Percentiles rank a stretch among this genome's conserved stretches.
Conservation (phyloP, 2,329 filamentous ascomycete genomes). For the Colletotrichum tabaci region DNA sequence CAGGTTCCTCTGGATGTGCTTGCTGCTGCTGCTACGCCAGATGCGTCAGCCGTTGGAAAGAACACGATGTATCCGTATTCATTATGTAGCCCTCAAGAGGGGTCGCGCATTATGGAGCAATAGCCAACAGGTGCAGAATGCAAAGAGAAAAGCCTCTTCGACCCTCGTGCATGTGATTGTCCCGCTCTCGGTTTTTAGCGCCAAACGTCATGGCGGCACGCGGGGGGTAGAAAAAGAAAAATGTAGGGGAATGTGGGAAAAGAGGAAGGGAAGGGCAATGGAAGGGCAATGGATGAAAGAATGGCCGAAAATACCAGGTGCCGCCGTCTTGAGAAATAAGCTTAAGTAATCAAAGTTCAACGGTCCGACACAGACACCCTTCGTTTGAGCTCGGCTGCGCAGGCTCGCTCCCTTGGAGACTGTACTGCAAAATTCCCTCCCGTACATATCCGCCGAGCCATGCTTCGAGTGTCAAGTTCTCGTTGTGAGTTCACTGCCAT, state of each 20-base stretch:
- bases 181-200: conserved; percentile 17
- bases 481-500: too few species aligned
- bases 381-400: neutral
- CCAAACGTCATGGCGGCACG: conserved; percentile 35
- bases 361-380: neutral
- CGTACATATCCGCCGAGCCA: neutral
- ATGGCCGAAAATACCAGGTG: conserved; percentile 28
- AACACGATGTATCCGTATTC: neutral
- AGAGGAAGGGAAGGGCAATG: conserved; percentile 4
- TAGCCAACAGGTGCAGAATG: neutral
- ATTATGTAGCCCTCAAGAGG: too few species aligned
- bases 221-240: conserved; percentile 16
- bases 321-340: conserved; percentile 5
- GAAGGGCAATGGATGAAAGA: neutral
- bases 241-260: neutral
- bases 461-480: neutral
- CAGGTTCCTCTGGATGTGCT: neutral
- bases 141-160: neutral
- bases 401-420: neutral
- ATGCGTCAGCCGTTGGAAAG: conserved; percentile 27
- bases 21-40: conserved; percentile 26
- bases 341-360: conserved; percentile 38
- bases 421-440: neutral
- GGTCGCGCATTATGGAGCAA: neutral
- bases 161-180: conserved; percentile 24